Conservation (phyloP, 176 grass and related monocot genomes). For the Oryza punctata region DNA sequence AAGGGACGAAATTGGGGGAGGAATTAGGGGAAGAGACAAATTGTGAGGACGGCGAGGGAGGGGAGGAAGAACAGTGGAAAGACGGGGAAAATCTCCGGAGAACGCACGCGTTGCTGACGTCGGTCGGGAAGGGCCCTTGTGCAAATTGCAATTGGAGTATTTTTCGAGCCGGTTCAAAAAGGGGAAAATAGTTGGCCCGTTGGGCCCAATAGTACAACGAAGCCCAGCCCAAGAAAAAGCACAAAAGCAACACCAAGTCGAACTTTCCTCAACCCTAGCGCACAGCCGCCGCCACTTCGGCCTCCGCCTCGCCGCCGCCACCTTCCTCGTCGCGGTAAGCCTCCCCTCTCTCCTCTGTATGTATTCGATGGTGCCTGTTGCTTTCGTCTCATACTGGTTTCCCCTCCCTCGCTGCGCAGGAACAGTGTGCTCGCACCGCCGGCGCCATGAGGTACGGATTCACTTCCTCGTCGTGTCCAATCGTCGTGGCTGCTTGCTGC, state of each 20-base stretch:
- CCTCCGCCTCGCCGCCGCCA: constrained; percentile 24
- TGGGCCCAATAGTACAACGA: background rate
- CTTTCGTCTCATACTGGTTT: background rate
- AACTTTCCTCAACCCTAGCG: background rate
- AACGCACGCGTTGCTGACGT: background rate
- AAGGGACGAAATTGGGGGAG: background rate
- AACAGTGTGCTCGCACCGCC: background rate
- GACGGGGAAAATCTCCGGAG: background rate
- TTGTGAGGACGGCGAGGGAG: background rate
- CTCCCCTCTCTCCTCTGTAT: background rate
- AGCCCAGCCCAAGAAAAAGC: background rate
- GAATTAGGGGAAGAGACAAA: background rate
- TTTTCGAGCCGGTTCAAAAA: background rate
- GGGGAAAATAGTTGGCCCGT: background rate
- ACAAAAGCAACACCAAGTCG: background rate
- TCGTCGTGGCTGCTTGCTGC: background rate
- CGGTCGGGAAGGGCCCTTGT: background rate
- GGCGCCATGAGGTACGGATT: constrained; percentile 46
- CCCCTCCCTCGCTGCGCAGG: constrained; percentile 12
- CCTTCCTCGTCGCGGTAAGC: constrained; percentile 28
- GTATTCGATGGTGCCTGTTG: background rate
- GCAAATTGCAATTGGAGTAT: background rate
- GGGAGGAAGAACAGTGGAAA: background rate
- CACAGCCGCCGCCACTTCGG: background rate
- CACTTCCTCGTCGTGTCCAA: background rate